Base-by-base conservation (phyloP, 1,284 basidiomycete genomes). In the Cutaneotrichosporon sp. region DNA sequence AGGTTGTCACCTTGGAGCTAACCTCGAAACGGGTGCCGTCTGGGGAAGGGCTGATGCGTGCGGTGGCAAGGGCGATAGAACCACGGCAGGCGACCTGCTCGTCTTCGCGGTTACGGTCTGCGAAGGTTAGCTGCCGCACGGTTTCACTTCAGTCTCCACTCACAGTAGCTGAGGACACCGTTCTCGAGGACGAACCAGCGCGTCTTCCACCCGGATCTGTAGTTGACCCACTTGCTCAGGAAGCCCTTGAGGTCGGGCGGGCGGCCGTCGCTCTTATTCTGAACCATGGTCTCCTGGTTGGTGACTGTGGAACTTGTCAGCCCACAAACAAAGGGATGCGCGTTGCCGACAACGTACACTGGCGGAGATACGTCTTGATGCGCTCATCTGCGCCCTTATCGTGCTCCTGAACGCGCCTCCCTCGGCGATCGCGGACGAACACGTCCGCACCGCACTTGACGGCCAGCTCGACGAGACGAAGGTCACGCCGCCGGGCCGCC, bases 131-230 rank as follows among this genome's bases (percentile, higher is more conserved):
- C 8, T 20, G 2, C 14, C 25, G 2, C 20, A 10, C 3, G 27
- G 7, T 1, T 18, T n/a, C 36, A 38, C 24, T 29, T 14, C 24
- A n/a, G n/a, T 27, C 9, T 16, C 6, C 49, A 8, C 69, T 67
- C 52, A 73, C 72, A 74, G 56, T 91, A 94, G 29, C 89, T 91
- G 13, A 95, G 80, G 34, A 90, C 83, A 6, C 93, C 95, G 64
- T 91, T 87, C 69, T 91, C 87, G 42, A 98, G 84, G 0, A 97
- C 93, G 72, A 98, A 97, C 93, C 95, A 98, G 0, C 95, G 84
- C 0, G 90, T 90, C 69, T 89, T 89, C 79, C 95, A 97, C 0
- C 95, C 94, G 68, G 87, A 72, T 29, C 72, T 60, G 64, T 79
- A 79, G 65, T 79, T 79, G 31, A 75, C 74, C 77, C 77, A 79